Percentiles rank a stretch among this genome's conserved stretches.
These are phyloP conservation scores for Kurtzmaniella cleridarum DNA, from an alignment of 805 yeast species.

Conservation along the genomic window DNA sequence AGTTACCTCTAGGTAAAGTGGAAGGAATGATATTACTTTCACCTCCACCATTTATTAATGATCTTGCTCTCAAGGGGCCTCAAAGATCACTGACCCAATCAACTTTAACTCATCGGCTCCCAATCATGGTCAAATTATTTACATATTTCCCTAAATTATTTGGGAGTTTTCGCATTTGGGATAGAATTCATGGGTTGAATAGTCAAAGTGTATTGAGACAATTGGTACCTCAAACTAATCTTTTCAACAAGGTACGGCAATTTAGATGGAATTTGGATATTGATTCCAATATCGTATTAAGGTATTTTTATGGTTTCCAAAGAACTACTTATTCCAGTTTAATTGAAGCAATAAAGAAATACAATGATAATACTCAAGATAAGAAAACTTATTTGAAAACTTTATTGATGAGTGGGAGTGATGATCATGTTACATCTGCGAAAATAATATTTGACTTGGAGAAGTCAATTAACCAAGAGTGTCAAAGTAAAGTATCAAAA, in stretches of 20 bases:
- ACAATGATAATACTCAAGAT: conserved; percentile 28
- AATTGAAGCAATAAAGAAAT: conserved; percentile 28
- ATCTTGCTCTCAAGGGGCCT: conserved; percentile 7
- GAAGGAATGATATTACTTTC: conserved; percentile 46
- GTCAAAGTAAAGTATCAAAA: conserved; percentile 23
- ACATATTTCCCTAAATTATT: conserved; percentile 42
- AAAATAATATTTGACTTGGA: conserved; percentile 25
- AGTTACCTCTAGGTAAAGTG: conserved; percentile 33
- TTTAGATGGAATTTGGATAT: conserved; percentile 69
- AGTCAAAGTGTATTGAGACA: conserved; percentile 59
- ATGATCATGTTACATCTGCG: conserved; percentile 53
- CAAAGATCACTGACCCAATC: background rate
- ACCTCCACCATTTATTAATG: conserved; percentile 40
- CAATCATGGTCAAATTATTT: conserved; percentile 21
- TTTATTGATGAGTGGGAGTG: conserved; percentile 53
- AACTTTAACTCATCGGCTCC: conserved; percentile 1
- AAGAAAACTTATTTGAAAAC: conserved; percentile 35
- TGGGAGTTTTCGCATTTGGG: conserved; percentile 50
- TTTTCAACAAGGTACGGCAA: conserved; percentile 48
- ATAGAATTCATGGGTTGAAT: conserved; percentile 56
- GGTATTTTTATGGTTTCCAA: conserved; percentile 47
- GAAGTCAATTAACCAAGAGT: conserved; percentile 17
- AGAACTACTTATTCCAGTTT: conserved; percentile 42
- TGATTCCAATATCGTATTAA: conserved; percentile 47
- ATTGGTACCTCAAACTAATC: conserved; percentile 26